Percentiles rank a stretch among this genome's conserved stretches.
Conservation (phyloP, 1,139 yeast species). For the Magnusiomyces clavatus region DNA sequence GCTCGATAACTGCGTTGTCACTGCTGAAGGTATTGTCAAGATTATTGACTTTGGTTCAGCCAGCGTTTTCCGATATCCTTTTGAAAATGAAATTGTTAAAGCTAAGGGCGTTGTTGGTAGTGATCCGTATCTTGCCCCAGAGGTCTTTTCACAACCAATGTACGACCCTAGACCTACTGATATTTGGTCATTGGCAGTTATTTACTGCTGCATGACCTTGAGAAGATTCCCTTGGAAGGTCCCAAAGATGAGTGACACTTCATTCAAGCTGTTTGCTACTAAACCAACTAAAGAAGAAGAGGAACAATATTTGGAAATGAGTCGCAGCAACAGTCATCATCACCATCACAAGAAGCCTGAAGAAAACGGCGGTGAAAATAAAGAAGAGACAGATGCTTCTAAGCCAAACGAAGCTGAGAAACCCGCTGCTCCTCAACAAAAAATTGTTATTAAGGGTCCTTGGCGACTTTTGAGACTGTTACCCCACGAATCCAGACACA, state of each 20-base stretch:
- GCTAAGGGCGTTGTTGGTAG: conserved; percentile 96
- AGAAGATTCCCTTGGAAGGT: conserved; percentile 97
- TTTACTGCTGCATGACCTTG: conserved; percentile 91
- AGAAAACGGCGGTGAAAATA: neutral
- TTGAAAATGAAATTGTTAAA: conserved; percentile 64
- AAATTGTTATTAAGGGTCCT: conserved; percentile 51
- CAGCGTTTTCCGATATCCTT: conserved; percentile 87
- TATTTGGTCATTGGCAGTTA: conserved; percentile 92
- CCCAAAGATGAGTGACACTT: conserved; percentile 79
- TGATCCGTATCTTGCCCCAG: conserved; percentile 97
- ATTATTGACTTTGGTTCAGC: conserved; percentile 96
- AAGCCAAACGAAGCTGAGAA: conserved; percentile 10
- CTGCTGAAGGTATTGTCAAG: conserved; percentile 78
- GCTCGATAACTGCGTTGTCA: conserved; percentile 88
- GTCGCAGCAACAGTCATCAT: conserved; percentile 7
- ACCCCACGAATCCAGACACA: conserved; percentile 78
- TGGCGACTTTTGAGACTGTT: conserved; percentile 78
- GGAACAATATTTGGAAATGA: conserved; percentile 14
- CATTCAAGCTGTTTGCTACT: conserved; percentile 63
- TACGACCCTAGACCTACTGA: conserved; percentile 94
- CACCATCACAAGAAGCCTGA: conserved; percentile 6
- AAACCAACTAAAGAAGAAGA: conserved; percentile 20
- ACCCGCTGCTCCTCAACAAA: conserved; percentile 13
- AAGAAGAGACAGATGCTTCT: conserved; percentile 10
- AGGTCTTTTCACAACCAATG: conserved; percentile 61